Conservation (phyloP, 1,284 basidiomycete genomes). For the Hemileia vastatrix region DNA sequence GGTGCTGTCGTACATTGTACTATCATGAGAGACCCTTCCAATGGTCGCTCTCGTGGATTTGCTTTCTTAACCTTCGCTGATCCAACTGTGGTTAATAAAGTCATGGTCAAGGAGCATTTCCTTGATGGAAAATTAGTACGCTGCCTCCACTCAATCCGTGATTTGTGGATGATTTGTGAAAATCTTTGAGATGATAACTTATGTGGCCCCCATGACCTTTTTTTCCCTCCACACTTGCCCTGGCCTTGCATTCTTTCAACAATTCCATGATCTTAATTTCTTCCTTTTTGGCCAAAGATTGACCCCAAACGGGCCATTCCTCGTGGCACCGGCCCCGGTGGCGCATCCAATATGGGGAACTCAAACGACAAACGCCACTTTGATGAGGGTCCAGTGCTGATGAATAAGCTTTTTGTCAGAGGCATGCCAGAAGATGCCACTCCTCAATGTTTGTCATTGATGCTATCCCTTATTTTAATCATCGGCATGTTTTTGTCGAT, state of each 20-base stretch:
- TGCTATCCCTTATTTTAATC: constrained; percentile 79
- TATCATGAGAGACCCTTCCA: constrained; percentile 82
- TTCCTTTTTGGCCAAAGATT: constrained; percentile 55
- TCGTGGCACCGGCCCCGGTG: constrained; percentile 46
- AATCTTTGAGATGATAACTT: not conserved
- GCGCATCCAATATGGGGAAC: constrained; percentile 24
- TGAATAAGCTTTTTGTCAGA: constrained; percentile 71
- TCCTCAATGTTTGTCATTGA: constrained; percentile 75
- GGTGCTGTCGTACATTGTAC: constrained; percentile 84
- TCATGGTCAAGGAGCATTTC: constrained; percentile 77
- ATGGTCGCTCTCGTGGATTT: constrained; percentile 81
- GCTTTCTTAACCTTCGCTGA: constrained; percentile 87
- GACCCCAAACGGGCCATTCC: constrained; percentile 98
- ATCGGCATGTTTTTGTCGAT: too few species aligned
- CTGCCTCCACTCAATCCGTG: constrained; percentile 14
- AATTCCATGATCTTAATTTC: constrained; percentile 16
- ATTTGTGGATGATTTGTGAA: not conserved
- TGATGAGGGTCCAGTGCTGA: constrained; percentile 55
- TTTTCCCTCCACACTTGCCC: too few species aligned
- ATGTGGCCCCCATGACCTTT: too few species aligned
- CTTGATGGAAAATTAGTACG: constrained; percentile 86
- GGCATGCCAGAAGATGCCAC: constrained; percentile 84
- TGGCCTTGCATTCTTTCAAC: too few species aligned
- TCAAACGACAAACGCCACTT: constrained; percentile 57
- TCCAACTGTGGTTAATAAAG: constrained; percentile 72